Evolutionary conservation across 2,329 filamentous ascomycete genomes (phyloP), one percentile per base, ranked within the genome.

Genomic region (Bipolaris sorokiniana): DNA sequence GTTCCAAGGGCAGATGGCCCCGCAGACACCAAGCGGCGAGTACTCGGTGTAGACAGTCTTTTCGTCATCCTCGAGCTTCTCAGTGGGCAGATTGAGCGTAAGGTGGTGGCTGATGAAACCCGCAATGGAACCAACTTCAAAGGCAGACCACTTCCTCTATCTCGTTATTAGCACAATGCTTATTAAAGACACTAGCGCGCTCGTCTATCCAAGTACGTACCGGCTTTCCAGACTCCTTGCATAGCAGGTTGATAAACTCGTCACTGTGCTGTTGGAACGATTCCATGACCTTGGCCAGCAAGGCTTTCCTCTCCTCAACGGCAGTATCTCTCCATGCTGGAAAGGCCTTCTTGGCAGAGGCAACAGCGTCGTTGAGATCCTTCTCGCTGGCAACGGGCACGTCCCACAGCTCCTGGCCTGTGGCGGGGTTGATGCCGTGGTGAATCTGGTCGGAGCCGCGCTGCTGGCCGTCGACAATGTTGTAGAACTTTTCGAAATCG

Each of bases 321-420:
- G 72, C 69, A 2, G 68, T 73, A 40, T 71, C 70, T 48, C 67
- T 65, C 83, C 84, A 86, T 16, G 68, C 63, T 13, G 79, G 77
- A 61, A 81, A 81, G 0, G 82, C 83, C 59, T 72, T 72, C 58
- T 79, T 77, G 7, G 80, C 83, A 9, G 79, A 79, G 4, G 71
- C 70, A 13, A 86, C 80, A 11, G 83, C 83, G 36, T 73, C 74
- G 58, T 86, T 79, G 47, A 86, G 72, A 62, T 86, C 83, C 40
- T 79, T 67, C 37, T 74, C 74, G 2, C 78, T 81, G 4, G 77
- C 78, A 36, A 85, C 71, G 0, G 83, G 83, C 1, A 85, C 83
- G 15, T 80, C 78, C 23, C 81, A 79, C 48, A 83, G 81, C 26
- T 80, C 73, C 59, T 82, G 72, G 22, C 78, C 73, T 7, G 80